A percentile compares a stretch with the other conserved stretches of the same genome.
Conservation (phyloP, 1,284 basidiomycete species). For the Xerocomus nothofagi region DNA sequence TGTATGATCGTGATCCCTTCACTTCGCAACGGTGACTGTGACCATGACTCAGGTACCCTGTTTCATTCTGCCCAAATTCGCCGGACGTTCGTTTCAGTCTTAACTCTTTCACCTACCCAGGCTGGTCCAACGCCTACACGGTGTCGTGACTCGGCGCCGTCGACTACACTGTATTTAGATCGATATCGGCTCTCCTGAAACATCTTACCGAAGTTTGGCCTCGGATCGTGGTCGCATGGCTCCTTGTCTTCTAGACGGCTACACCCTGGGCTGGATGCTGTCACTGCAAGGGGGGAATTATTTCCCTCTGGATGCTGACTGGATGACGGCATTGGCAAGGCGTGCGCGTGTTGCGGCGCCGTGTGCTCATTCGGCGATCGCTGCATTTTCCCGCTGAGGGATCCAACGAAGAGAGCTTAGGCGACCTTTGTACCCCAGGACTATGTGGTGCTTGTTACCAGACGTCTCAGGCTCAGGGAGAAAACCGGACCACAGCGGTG, state of each 20-base stretch:
- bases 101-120: background rate
- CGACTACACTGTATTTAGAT: too few relatives aligned
- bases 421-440: background rate
- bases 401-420: background rate
- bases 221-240: background rate
- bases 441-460: too few relatives aligned
- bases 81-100: background rate
- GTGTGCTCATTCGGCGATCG: too few relatives aligned
- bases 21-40: constrained; percentile 16
- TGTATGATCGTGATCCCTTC: background rate
- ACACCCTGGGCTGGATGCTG: background rate
- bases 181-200: background rate
- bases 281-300: background rate
- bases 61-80: background rate
- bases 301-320: background rate
- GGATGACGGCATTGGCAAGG: background rate
- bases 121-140: background rate
- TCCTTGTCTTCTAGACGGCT: background rate
- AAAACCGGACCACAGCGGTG: background rate
- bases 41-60: too few relatives aligned
- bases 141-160: background rate
- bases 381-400: background rate
- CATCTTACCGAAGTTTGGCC: background rate
- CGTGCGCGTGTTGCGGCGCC: background rate
- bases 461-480: too few relatives aligned